Conservation (phyloP, 2,329 filamentous ascomycete species). For the Pyrenophora tritici-repentis region DNA sequence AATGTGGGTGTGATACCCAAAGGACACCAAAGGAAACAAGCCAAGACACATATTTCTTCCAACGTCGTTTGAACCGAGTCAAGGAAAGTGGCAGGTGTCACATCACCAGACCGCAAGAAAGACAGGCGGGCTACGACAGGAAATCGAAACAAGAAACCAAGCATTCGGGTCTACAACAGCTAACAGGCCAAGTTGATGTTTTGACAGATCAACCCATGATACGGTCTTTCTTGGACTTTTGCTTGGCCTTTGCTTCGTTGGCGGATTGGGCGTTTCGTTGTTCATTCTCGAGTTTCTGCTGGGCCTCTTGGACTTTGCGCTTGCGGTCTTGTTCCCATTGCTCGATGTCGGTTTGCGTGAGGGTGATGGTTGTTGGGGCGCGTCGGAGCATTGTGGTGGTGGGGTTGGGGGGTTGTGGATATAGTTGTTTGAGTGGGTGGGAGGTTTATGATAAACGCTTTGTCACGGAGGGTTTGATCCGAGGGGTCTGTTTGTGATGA, state of each 20-base stretch:
- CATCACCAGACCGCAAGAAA: too few relatives aligned
- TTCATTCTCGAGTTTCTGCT: slow-evolving; percentile 25
- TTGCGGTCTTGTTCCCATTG: slow-evolving; percentile 68
- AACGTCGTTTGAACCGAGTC: too few relatives aligned
- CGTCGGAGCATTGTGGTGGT: slow-evolving; percentile 64
- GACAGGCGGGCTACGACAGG: too few relatives aligned
- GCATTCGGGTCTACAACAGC: too few relatives aligned
- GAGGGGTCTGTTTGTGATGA: too few relatives aligned
- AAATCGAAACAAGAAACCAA: too few relatives aligned
- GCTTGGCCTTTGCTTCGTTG: slow-evolving; percentile 21
- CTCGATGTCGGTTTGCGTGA: slow-evolving; percentile 72
- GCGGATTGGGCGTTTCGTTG: slow-evolving; percentile 18
- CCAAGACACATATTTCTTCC: too few relatives aligned
- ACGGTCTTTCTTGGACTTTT: slow-evolving; percentile 38
- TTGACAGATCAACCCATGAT: slow-evolving; percentile 32
- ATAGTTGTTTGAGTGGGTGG: neutral
- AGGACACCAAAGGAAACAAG: too few relatives aligned
- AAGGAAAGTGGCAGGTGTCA: too few relatives aligned
- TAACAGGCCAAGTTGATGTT: too few relatives aligned
- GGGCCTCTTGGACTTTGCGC: slow-evolving; percentile 38
- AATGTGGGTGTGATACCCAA: too few relatives aligned
- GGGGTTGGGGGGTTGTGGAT: neutral
- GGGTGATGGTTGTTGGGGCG: slow-evolving; percentile 67
- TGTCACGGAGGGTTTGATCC: too few relatives aligned
- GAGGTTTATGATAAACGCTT: neutral